A percentile compares a stretch with the other conserved stretches of the same genome.
Conservation (phyloP, 2,329 filamentous ascomycete genomes). For the Peltaster fructicola region DNA sequence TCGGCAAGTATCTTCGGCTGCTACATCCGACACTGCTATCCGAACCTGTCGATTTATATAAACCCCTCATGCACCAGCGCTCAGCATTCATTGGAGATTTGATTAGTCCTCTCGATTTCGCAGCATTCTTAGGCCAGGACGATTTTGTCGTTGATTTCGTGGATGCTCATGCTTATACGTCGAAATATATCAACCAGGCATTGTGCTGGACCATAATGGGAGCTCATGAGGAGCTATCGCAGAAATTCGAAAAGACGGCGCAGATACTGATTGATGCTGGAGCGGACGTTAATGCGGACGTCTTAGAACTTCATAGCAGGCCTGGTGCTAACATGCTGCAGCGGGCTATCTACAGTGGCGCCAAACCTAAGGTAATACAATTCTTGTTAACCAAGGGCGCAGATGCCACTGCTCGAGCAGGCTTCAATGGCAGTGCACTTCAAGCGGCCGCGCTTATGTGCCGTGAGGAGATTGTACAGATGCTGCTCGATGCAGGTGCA, state of each 20-base stretch:
- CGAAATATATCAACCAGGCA: background rate
- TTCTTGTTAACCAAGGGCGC: background rate
- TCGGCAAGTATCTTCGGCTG: too few species aligned
- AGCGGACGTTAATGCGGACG: slow-evolving; percentile 6
- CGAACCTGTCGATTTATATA: too few species aligned
- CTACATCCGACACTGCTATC: too few species aligned
- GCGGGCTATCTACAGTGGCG: background rate
- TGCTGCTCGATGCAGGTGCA: slow-evolving; percentile 10
- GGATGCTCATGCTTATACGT: background rate
- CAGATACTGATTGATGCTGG: slow-evolving; percentile 7
- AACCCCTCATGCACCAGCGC: too few species aligned
- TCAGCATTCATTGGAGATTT: too few species aligned
- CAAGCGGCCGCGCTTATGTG: slow-evolving; percentile 1
- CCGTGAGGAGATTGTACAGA: slow-evolving; percentile 6
- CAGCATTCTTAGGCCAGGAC: too few species aligned
- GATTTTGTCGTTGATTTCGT: background rate
- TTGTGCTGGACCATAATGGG: background rate
- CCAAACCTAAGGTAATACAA: too few species aligned
- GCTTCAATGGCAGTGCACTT: slow-evolving; percentile 3
- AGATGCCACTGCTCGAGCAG: too few species aligned
- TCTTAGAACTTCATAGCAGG: background rate
- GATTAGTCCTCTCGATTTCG: too few species aligned
- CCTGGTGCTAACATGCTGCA: background rate
- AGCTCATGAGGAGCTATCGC: background rate
- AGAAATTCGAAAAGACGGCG: slow-evolving; percentile 4